Conservation (phyloP, 441 rosid species). For the Populus hybrid region DNA sequence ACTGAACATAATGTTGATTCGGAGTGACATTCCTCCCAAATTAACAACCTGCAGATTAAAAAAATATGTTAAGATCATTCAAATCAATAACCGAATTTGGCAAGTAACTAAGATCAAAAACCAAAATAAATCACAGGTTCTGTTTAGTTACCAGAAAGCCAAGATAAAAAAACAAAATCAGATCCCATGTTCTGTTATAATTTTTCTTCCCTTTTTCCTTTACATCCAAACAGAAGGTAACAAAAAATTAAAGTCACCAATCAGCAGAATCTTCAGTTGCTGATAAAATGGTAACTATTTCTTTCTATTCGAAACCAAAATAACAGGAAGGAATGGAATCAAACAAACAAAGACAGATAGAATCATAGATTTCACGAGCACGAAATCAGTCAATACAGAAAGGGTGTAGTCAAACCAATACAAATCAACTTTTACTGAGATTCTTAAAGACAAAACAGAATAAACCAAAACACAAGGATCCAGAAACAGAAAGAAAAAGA, state of each 20-base stretch:
- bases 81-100: not conserved
- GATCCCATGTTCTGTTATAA: not conserved
- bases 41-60: conserved; percentile 5
- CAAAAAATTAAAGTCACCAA: not conserved
- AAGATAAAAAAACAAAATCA: not conserved
- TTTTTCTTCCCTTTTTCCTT: not conserved
- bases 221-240: conserved; percentile 26
- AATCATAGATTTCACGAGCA: conserved; percentile 25
- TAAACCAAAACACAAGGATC: conserved; percentile 52
- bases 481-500: conserved; percentile 33
- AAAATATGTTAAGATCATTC: not conserved
- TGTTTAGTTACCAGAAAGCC: not conserved
- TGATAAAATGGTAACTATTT: not conserved
- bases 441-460: conserved; percentile 64
- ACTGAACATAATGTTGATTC: conserved; percentile 35
- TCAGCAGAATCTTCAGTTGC: conserved; percentile 7
- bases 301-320: conserved; percentile 23
- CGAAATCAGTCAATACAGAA: conserved; percentile 26
- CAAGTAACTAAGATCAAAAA: not conserved
- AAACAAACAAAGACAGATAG: conserved; percentile 24
- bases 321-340: conserved; percentile 18
- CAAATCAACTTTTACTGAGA: conserved; percentile 46
- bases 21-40: conserved; percentile 84
- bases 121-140: conserved; percentile 2
- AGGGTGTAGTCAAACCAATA: conserved; percentile 34